A percentile compares a stretch with the other conserved stretches of the same genome.
These are phyloP conservation scores for Helenozyma rhizophorensis DNA, from an alignment of 805 yeast genomes.

Conservation along the genomic window DNA sequence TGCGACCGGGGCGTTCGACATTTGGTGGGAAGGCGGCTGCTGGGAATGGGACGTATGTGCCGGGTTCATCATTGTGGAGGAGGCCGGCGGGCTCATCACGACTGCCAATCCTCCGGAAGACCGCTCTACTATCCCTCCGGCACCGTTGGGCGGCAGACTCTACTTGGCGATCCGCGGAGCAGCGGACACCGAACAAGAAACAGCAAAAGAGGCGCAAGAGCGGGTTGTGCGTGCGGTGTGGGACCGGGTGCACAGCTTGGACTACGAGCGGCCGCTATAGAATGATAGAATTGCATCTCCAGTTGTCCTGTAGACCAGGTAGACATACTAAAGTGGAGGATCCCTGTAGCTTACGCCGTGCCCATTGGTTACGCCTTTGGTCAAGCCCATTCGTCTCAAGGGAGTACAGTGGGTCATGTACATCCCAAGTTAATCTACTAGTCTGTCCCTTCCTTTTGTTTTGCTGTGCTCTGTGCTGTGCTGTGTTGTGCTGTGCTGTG, in stretches of 20 bases:
- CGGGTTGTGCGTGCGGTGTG: conserved; percentile 11
- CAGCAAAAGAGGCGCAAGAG: conserved; percentile 6
- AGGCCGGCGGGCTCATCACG: conserved; percentile 12
- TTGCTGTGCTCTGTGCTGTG: too few species aligned
- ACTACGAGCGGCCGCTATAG: conserved; percentile 4
- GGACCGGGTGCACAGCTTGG: conserved; percentile 8
- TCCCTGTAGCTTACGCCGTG: too few species aligned
- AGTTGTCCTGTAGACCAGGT: too few species aligned
- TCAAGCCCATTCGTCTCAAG: too few species aligned
- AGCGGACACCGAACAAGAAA: conserved; percentile 5
- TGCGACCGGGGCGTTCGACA: conserved; percentile 14
- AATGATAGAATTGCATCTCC: too few species aligned
- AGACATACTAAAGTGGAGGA: too few species aligned
- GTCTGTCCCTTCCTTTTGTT: too few species aligned
- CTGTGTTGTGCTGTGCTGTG: too few species aligned
- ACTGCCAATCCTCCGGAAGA: conserved; percentile 10
- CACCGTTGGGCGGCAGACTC: conserved; percentile 10
- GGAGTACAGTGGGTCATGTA: too few species aligned
- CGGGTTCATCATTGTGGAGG: conserved; percentile 11
- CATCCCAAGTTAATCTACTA: too few species aligned
- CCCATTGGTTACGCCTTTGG: too few species aligned
- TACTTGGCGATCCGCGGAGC: conserved; percentile 11
- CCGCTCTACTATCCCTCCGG: conserved; percentile 2
- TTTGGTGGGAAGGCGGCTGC: conserved; percentile 17
- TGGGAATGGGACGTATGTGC: conserved; percentile 18